Conservation (phyloP, 2,329 filamentous ascomycete genomes). For the Fusarium aywerte region DNA sequence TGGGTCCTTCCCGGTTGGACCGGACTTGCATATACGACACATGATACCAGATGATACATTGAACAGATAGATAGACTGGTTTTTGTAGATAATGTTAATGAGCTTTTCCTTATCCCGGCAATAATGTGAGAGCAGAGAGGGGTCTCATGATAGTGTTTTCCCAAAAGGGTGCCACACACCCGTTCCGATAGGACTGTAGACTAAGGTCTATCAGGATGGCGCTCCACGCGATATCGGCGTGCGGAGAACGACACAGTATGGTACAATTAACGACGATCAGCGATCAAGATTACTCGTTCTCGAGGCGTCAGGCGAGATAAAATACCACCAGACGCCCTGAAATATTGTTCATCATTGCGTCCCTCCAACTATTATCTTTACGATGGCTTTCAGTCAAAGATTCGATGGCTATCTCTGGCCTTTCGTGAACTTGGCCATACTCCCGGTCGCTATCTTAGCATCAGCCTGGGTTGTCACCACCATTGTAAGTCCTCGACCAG, state of each 20-base stretch:
- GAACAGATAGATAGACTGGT: slow-evolving; percentile 32
- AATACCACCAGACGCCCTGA: background rate
- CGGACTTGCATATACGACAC: slow-evolving; percentile 37
- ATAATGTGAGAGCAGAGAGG: slow-evolving; percentile 14
- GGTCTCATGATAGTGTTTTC: slow-evolving; percentile 12
- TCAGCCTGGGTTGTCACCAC: slow-evolving; percentile 17
- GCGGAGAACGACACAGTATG: slow-evolving; percentile 20
- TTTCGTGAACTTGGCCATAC: slow-evolving; percentile 11
- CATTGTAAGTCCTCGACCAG: slow-evolving; percentile 12
- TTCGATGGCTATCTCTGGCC: background rate
- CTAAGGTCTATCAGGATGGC: slow-evolving; percentile 12
- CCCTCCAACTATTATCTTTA: background rate
- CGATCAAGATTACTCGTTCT: background rate
- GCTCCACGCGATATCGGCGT: slow-evolving; percentile 34
- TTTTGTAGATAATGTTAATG: slow-evolving; percentile 43
- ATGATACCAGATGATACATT: slow-evolving; percentile 41
- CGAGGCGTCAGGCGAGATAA: background rate
- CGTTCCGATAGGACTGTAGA: slow-evolving; percentile 5
- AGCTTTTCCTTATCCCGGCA: slow-evolving; percentile 34
- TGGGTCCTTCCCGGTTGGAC: slow-evolving; percentile 1
- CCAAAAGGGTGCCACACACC: slow-evolving; percentile 14
- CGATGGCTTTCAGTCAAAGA: background rate
- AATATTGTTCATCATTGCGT: background rate
- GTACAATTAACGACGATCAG: background rate
- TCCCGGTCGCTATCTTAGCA: slow-evolving; percentile 19